These are phyloP conservation scores for Diaporthe eres DNA, from an alignment of 2,329 filamentous ascomycete species.

Conservation along the genomic window DNA sequence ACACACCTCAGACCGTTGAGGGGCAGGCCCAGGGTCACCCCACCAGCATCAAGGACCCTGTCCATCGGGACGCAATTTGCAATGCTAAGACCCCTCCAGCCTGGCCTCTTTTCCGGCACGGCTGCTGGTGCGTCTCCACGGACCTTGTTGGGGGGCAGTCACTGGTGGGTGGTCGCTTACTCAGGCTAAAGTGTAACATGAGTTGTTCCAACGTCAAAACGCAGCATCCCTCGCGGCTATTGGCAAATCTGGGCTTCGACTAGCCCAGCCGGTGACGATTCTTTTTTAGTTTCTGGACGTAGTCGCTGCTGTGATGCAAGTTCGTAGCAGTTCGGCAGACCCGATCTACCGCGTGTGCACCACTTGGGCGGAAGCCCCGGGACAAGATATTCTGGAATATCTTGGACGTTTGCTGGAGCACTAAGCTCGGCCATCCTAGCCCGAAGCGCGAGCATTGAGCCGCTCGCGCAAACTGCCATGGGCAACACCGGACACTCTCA, in stretches of 20 bases:
- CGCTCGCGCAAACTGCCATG: slow-evolving; percentile 6
- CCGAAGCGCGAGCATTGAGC: slow-evolving; percentile 33
- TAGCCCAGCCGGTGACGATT: background rate
- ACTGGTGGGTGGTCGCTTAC: slow-evolving; percentile 24
- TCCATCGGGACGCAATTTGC: slow-evolving; percentile 2
- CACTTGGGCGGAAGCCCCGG: slow-evolving; percentile 15
- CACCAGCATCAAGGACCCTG: slow-evolving; percentile 22
- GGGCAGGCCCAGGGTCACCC: slow-evolving; percentile 25
- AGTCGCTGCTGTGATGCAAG: background rate
- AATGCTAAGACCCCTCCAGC: slow-evolving; percentile 16
- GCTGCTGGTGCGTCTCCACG: slow-evolving; percentile 10
- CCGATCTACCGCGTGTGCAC: background rate
- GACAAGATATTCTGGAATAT: background rate
- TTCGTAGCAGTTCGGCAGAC: background rate
- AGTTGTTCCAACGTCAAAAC: slow-evolving; percentile 26
- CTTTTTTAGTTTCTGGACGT: background rate
- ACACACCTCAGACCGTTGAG: slow-evolving; percentile 25
- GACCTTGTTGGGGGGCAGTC: background rate
- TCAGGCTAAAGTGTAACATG: slow-evolving; percentile 33
- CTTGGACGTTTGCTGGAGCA: slow-evolving; percentile 15
- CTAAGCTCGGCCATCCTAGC: slow-evolving; percentile 24
- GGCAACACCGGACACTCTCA: slow-evolving; percentile 21
- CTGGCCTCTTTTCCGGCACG: slow-evolving; percentile 11
- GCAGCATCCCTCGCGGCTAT: slow-evolving; percentile 4
- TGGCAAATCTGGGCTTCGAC: slow-evolving; percentile 3